phyloP scores from a whole-genome alignment of 306 rosid genomes.

The Prunus fruticosa region DNA sequence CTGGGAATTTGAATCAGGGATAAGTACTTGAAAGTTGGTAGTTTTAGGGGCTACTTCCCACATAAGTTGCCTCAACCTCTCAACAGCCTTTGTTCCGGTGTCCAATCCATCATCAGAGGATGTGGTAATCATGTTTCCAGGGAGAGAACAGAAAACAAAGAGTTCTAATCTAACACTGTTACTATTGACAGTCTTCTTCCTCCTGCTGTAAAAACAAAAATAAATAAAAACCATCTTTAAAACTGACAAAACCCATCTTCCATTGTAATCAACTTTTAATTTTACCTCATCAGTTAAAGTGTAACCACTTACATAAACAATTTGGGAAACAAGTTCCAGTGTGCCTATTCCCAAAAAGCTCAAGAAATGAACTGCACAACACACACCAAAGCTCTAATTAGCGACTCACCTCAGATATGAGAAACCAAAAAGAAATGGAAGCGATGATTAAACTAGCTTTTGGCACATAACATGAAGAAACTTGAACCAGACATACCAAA shows the following conservation, averaged over 20 bases:
- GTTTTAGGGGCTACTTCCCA: neutral
- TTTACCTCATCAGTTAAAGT: neutral
- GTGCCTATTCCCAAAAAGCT: neutral
- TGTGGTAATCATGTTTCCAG: neutral
- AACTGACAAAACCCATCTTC: neutral
- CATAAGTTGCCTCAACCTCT: constrained; percentile 1
- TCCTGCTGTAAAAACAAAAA: neutral
- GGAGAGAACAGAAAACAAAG: neutral
- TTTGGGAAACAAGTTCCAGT: neutral
- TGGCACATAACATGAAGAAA: too few species aligned
- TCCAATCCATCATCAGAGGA: neutral
- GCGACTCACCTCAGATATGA: neutral
- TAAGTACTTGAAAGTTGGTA: neutral
- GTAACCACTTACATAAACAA: neutral
- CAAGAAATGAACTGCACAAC: neutral
- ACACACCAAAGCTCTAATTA: neutral
- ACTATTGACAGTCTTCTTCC: neutral
- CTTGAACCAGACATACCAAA: too few species aligned
- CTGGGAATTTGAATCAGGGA: neutral
- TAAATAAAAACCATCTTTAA: neutral
- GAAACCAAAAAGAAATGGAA: neutral
- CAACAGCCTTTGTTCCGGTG: neutral
- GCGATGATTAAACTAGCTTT: too few species aligned
- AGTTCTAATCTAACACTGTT: too few species aligned
- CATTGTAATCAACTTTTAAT: neutral